Evolutionary conservation across 1,284 basidiomycete genomes (phyloP).

Genomic region (Melanopsichium pennsylvanicum): DNA sequence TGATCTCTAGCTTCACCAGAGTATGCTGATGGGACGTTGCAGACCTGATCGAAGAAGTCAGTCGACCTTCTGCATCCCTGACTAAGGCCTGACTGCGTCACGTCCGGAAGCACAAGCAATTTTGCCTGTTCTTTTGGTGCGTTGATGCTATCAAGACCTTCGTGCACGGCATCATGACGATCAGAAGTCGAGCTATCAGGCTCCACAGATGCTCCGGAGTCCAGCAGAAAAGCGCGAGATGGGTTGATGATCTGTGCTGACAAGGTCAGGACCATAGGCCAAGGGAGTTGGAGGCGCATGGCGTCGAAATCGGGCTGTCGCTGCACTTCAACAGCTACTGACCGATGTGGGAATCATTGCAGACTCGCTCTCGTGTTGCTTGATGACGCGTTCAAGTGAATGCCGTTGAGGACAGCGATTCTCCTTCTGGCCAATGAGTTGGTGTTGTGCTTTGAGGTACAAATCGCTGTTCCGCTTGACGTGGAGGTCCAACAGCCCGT

Average conservation of each 20-base stretch:
- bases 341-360: conserved; percentile 4
- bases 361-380: too few species aligned
- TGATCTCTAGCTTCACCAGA: neutral
- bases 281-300: conserved; percentile 14
- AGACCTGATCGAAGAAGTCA: conserved; percentile 44
- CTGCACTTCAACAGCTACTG: neutral
- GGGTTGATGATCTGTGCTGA: conserved; percentile 7
- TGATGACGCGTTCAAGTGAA: too few species aligned
- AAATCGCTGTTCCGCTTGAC: neutral
- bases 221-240: conserved; percentile 7
- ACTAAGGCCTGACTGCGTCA: conserved; percentile 6
- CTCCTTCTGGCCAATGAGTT: too few species aligned
- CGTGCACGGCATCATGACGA: too few species aligned
- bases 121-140: neutral
- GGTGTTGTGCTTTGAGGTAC: neutral
- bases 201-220: conserved; percentile 8
- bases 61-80: conserved; percentile 38
- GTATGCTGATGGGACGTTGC: conserved; percentile 3
- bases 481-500: conserved; percentile 5
- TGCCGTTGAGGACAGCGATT: too few species aligned
- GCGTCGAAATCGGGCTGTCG: neutral
- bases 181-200: neutral
- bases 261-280: conserved; percentile 5
- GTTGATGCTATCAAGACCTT: neutral
- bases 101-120: conserved; percentile 7